Base-by-base conservation (phyloP, 108 stramenopile genomes). In the Mediolabrus comicus region DNA sequence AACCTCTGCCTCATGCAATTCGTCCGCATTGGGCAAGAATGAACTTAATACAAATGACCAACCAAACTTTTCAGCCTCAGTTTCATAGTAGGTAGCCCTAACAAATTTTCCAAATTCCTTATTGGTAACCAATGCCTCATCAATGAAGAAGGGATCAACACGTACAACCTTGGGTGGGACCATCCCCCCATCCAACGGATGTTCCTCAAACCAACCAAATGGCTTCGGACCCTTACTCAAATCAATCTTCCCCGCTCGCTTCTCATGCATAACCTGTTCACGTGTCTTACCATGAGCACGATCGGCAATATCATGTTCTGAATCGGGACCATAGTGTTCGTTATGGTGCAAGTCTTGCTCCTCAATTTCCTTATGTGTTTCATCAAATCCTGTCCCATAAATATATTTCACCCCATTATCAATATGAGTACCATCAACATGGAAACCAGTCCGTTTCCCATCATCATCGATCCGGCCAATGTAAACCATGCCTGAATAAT, bases 61-160 rank as follows among this genome's bases (percentile, higher is more conserved):
- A 19, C 92, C 94, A 73, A 82, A 98, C 67, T 95, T 86, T 80
- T 98, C 96, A 0, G 97, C 96, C 74, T 97, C 97, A 2, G 97
- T 97, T 53, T 91, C 84, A 64, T 96, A 95, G 39, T 89, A 87
- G 1, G 91, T 94, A n/a, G 90, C 85, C 36, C 79, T 63, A 7
- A 98, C 96, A 66, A 98, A 98, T 53, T 94, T 86, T 38, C 83
- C 87, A 82, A 96, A 98, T 53, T 92, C 87, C 55, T 90, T 87
- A 69, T 95, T 96, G 3, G 92, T 89, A 11, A 97, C 93, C 22
- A 76, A 76, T 25, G 81, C 79, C 33, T 64, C 84, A 65, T 96
- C 95, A 17, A 96, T 67, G 73, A 89, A 87, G 82, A 94, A 94
- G 32, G 89, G 92, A 52, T 90, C 86, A 3, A 93, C 89, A 51